Evolutionary conservation across 805 yeast genomes (phyloP).

Genomic region (Teunomyces funiuensis): DNA sequence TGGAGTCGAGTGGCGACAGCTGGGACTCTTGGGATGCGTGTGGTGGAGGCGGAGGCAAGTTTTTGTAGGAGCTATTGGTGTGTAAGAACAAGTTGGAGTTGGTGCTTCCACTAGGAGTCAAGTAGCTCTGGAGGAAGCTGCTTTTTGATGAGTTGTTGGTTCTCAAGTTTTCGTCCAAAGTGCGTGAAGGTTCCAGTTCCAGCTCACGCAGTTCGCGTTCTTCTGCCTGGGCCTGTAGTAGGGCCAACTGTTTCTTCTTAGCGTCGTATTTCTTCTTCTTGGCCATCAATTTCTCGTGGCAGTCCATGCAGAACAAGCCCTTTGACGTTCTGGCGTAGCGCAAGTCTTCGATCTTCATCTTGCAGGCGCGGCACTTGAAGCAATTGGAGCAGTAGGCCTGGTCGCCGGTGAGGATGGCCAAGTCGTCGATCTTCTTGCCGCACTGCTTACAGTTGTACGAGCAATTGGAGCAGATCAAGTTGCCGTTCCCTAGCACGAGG

Average conservation of each 20-base stretch:
- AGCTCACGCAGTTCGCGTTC: slow-evolving; percentile 17
- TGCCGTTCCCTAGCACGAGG: slow-evolving; percentile 89
- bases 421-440: slow-evolving; percentile 81
- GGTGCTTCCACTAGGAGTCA: slow-evolving; percentile 10
- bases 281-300: slow-evolving; percentile 81
- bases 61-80: slow-evolving; percentile 7
- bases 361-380: slow-evolving; percentile 87
- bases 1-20: slow-evolving; percentile 13
- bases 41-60: slow-evolving; percentile 10
- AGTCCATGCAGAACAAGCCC: slow-evolving; percentile 89
- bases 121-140: slow-evolving; percentile 11
- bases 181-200: slow-evolving; percentile 8
- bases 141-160: slow-evolving; percentile 11
- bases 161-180: slow-evolving; percentile 8
- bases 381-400: slow-evolving; percentile 92
- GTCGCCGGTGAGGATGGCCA: slow-evolving; percentile 93
- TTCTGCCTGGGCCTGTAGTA: slow-evolving; percentile 31
- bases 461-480: slow-evolving; percentile 84
- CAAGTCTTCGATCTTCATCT: slow-evolving; percentile 79
- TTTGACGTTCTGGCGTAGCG: slow-evolving; percentile 90
- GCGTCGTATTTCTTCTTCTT: slow-evolving; percentile 67
- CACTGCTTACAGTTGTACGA: slow-evolving; percentile 89
- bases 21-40: slow-evolving; percentile 6
- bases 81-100: neutral
- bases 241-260: slow-evolving; percentile 35